A percentile compares a stretch with the other conserved stretches of the same genome.
phyloP scores from a whole-genome alignment of 441 rosid genomes.

The Gossypium trilobum region DNA sequence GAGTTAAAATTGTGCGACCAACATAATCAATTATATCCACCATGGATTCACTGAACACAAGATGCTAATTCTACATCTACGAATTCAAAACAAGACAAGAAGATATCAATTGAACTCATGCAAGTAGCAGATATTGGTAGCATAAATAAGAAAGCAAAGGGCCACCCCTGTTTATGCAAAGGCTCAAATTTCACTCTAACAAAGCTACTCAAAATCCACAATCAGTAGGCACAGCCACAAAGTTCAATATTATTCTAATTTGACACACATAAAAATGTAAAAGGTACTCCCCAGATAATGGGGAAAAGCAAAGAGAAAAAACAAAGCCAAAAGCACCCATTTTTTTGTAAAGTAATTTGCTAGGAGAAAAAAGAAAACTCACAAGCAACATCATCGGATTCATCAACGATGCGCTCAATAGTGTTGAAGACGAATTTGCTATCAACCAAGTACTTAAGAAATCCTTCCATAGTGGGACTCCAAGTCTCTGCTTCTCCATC shows the following conservation, averaged over 20 bases:
- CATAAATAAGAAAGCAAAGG: background rate
- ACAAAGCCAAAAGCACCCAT: background rate
- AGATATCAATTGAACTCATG: background rate
- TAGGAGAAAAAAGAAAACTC: conserved; percentile 21
- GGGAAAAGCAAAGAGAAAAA: background rate
- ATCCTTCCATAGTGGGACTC: conserved; percentile 62
- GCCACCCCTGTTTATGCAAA: background rate
- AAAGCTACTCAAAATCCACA: background rate
- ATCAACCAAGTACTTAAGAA: conserved; percentile 66
- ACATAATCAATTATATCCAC: background rate
- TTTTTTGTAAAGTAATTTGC: background rate
- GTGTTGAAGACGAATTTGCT: conserved; percentile 71
- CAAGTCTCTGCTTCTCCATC: conserved; percentile 34
- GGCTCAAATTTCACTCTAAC: background rate
- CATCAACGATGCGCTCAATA: conserved; percentile 63
- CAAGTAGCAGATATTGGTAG: background rate
- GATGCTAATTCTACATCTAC: background rate
- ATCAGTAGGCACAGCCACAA: background rate
- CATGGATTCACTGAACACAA: background rate
- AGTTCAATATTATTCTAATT: background rate
- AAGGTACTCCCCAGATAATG: background rate
- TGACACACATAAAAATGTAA: background rate
- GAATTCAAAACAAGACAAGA: background rate
- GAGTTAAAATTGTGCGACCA: background rate
- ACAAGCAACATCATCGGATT: conserved; percentile 77